Evolutionary conservation across 2,329 filamentous ascomycete species (phyloP).

Genomic region (Eutypella sp.): DNA sequence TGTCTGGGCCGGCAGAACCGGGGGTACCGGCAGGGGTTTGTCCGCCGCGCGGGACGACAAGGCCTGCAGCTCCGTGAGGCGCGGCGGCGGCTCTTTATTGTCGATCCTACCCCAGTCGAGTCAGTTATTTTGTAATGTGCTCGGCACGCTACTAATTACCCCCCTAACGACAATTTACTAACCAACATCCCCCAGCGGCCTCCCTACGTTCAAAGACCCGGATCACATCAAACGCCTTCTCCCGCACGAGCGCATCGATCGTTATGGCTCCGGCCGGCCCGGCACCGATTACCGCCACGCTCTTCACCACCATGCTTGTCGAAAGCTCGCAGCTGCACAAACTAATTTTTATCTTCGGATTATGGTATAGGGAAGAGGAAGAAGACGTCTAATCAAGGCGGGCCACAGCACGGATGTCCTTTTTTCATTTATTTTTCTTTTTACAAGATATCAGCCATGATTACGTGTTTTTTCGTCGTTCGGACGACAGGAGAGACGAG

Average conservation of each 20-base stretch:
- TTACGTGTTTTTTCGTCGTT: too few relatives aligned
- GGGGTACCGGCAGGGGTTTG: slow-evolving; percentile 40
- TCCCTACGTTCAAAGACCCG: slow-evolving; percentile 59
- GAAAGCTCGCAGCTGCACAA: too few relatives aligned
- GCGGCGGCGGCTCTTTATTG: slow-evolving; percentile 32
- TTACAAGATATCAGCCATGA: too few relatives aligned
- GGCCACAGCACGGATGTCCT: too few relatives aligned
- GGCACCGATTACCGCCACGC: slow-evolving; percentile 56
- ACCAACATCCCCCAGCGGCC: slow-evolving; percentile 58
- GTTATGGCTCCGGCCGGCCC: slow-evolving; percentile 57
- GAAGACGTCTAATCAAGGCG: too few relatives aligned
- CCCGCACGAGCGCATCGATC: slow-evolving; percentile 54
- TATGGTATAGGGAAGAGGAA: too few relatives aligned
- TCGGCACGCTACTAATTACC: background rate
- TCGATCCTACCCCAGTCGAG: slow-evolving; percentile 34
- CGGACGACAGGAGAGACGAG: too few relatives aligned
- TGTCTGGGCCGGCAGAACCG: slow-evolving; percentile 40
- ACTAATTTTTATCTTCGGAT: too few relatives aligned
- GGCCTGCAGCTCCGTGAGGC: slow-evolving; percentile 38
- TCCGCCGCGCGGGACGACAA: slow-evolving; percentile 48
- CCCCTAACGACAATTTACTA: slow-evolving; percentile 14
- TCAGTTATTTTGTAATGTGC: background rate
- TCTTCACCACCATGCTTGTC: slow-evolving; percentile 15
- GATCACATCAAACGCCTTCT: slow-evolving; percentile 53
- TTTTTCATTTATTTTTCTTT: too few relatives aligned